Conservation (phyloP, 208 protist species). For the Leishmania gerbilli region DNA sequence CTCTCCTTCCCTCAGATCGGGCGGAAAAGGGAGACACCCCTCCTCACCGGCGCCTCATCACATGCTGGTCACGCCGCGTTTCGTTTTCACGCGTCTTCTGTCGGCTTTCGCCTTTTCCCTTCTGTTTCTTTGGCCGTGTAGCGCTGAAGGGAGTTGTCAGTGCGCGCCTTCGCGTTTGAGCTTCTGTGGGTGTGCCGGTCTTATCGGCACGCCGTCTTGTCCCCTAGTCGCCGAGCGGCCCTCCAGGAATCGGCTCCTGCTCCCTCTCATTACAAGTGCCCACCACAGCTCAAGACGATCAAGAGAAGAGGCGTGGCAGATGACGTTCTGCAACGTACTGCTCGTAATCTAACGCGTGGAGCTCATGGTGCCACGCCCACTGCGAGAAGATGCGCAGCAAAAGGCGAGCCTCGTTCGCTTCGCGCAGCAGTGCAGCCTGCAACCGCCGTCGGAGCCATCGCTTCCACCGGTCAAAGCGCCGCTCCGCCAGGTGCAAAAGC, state of each 20-base stretch:
- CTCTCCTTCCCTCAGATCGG: background rate
- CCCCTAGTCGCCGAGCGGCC: background rate
- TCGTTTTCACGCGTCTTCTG: too few relatives aligned
- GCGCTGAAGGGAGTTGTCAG: background rate
- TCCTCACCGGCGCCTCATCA: too few relatives aligned
- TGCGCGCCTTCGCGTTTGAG: background rate
- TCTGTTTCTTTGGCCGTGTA: background rate
- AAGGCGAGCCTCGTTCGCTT: slow-evolving; percentile 14
- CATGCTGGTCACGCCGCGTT: too few relatives aligned
- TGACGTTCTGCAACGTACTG: background rate
- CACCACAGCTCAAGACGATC: background rate
- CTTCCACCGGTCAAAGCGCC: slow-evolving; percentile 33
- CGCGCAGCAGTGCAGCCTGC: slow-evolving; percentile 17
- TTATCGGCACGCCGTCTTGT: background rate
- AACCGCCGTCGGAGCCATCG: slow-evolving; percentile 29
- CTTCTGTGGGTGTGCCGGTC: background rate
- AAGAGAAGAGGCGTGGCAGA: slow-evolving; percentile 5
- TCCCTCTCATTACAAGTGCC: background rate
- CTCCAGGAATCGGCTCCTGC: background rate
- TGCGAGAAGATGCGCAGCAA: slow-evolving; percentile 12
- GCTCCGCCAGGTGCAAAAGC: slow-evolving; percentile 8
- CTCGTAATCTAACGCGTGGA: slow-evolving; percentile 14
- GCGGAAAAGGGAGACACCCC: background rate
- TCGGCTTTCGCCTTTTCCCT: background rate
- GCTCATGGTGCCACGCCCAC: slow-evolving; percentile 29